phyloP scores from a whole-genome alignment of 768 basidiomycete genomes.

The Krasilnikovozyma curviuscula region DNA sequence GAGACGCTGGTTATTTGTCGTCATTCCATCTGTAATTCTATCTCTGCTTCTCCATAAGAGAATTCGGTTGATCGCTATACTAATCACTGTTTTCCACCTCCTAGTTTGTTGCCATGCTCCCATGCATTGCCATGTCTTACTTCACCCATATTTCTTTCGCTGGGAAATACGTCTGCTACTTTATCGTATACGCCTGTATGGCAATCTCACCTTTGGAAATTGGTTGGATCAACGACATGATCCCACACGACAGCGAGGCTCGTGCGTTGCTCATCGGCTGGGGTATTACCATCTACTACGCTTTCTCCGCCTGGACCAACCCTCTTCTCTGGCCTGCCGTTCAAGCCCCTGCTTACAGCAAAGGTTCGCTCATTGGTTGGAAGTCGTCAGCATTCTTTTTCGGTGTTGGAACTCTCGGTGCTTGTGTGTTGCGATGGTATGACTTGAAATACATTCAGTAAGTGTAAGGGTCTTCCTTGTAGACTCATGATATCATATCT shows the following conservation, averaged over 20 bases:
- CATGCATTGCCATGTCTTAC: constrained; percentile 20
- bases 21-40: constrained; percentile 17
- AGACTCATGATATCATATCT: too few relatives aligned
- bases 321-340: constrained; percentile 20
- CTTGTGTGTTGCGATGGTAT: too few relatives aligned
- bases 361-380: too few relatives aligned
- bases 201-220: constrained; percentile 20
- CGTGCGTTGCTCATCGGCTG: constrained; percentile 21
- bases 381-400: too few relatives aligned
- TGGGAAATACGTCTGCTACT: constrained; percentile 21
- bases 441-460: too few relatives aligned
- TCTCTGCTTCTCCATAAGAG: too few relatives aligned
- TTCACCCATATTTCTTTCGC: constrained; percentile 19
- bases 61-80: too few relatives aligned
- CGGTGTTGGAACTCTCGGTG: too few relatives aligned
- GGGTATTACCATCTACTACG: constrained; percentile 21
- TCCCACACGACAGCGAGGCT: constrained; percentile 21
- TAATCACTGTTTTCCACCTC: too few relatives aligned
- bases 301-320: constrained; percentile 19
- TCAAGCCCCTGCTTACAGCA: too few relatives aligned
- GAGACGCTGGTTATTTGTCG: constrained; percentile 18
- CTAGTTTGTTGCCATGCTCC: constrained; percentile 17
- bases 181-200: too few relatives aligned
- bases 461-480: too few relatives aligned
- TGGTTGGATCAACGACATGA: constrained; percentile 22